Conservation (phyloP, 1,139 yeast genomes). For the Lodderomyces beijingensis region DNA sequence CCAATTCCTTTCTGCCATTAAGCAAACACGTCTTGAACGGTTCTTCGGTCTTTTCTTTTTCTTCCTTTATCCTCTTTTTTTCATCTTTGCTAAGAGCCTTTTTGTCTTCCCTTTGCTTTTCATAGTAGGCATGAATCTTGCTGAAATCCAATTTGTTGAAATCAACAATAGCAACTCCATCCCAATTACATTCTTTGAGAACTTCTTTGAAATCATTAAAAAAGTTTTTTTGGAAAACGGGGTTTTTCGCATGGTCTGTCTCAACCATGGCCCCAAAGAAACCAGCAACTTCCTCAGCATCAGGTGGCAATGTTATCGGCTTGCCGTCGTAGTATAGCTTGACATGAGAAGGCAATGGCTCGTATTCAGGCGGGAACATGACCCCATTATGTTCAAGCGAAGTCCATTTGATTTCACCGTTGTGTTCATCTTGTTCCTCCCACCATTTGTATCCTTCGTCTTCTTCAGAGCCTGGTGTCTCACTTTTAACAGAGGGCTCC, state of each 20-base stretch:
- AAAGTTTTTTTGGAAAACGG: conserved; percentile 82
- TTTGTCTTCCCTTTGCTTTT: conserved; percentile 66
- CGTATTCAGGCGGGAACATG: conserved; percentile 87
- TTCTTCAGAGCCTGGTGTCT: conserved; percentile 30
- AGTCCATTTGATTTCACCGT: conserved; percentile 77
- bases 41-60: conserved; percentile 73
- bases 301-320: conserved; percentile 67
- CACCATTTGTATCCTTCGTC: conserved; percentile 77
- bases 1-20: conserved; percentile 87
- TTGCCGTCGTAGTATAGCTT: conserved; percentile 72
- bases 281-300: conserved; percentile 96
- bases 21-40: conserved; percentile 74
- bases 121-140: conserved; percentile 70
- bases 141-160: conserved; percentile 77
- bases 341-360: conserved; percentile 77
- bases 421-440: conserved; percentile 63
- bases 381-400: conserved; percentile 87
- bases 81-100: conserved; percentile 64
- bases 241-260: conserved; percentile 84
- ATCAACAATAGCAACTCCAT: conserved; percentile 48
- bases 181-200: conserved; percentile 56
- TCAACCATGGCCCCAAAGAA: conserved; percentile 87
- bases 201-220: conserved; percentile 73
- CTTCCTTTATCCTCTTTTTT: conserved; percentile 67
- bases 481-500: conserved; percentile 5